These are phyloP conservation scores for Ophiostoma sp. DNA, from an alignment of 2,329 filamentous ascomycete species.

Conservation along the genomic window DNA sequence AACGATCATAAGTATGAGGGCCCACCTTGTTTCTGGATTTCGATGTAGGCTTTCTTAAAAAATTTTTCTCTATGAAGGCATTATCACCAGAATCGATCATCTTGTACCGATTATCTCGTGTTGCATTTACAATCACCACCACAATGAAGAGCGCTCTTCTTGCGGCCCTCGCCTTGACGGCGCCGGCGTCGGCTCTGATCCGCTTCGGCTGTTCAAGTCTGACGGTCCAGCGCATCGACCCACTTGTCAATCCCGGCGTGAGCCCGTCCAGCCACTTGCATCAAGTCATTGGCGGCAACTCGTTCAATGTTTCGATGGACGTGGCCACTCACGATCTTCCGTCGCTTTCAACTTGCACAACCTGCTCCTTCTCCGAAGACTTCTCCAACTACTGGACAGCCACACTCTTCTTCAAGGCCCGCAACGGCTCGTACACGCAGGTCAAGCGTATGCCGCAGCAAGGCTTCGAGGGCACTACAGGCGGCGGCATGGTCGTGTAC, in stretches of 20 bases:
- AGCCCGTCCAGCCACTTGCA: slow-evolving; percentile 48
- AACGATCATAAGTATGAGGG: not conserved
- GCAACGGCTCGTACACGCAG: slow-evolving; percentile 46
- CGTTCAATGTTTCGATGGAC: slow-evolving; percentile 48
- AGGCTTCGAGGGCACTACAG: slow-evolving; percentile 48
- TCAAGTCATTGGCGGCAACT: slow-evolving; percentile 49
- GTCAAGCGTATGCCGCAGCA: slow-evolving; percentile 48
- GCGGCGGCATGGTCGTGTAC: slow-evolving; percentile 47
- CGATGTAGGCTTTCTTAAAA: not conserved
- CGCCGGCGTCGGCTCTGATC: slow-evolving; percentile 44
- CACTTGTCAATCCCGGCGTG: slow-evolving; percentile 48
- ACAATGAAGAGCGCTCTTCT: slow-evolving; percentile 11
- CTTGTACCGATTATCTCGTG: too few relatives aligned
- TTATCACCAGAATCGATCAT: not conserved
- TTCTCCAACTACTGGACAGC: slow-evolving; percentile 51
- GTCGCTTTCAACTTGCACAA: slow-evolving; percentile 43
- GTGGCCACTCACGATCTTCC: slow-evolving; percentile 40
- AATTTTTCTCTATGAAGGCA: not conserved
- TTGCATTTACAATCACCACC: not conserved
- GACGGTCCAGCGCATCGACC: slow-evolving; percentile 49
- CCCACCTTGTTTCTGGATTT: not conserved
- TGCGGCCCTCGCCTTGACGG: slow-evolving; percentile 35
- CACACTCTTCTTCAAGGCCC: slow-evolving; percentile 47
- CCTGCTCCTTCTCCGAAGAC: slow-evolving; percentile 47
- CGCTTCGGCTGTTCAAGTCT: slow-evolving; percentile 51